Evolutionary conservation across 2,329 filamentous ascomycete species (phyloP), one percentile per base, ranked within the genome.

Genomic region (Endoconidiophora laricicola): DNA sequence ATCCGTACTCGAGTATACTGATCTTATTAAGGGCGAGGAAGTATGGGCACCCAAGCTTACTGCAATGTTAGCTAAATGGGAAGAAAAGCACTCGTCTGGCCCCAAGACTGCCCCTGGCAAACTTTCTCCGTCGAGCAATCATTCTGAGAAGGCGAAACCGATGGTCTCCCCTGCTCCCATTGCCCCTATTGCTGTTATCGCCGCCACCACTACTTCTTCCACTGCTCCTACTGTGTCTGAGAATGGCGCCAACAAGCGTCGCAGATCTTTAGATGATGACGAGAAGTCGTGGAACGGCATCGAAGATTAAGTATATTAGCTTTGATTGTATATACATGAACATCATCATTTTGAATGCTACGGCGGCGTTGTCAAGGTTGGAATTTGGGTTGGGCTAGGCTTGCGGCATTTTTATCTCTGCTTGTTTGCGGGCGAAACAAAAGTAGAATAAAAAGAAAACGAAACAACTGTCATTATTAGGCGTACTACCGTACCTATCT

Each of bases 1-100:
- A 3, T 88, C 85, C 60, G 82, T 86, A 48, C 64, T 95, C 18
- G 83, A 91, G 57, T 94, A 83, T 60, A 69, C 76, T 9, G 86
- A 94, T 55, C 66, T 95, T 3, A 72, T 72, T 51, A 75, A 80
- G 56, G 86, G 84, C 1, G 86, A 94, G 62, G 73, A 79, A 0
- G 76, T 84, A 6, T 96, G 90, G 88, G 85, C 76, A 0, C 83
- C 86, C 0, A 75, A 86, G 62, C 71, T 96, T 4, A 58, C 60
- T 45, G 57, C 63, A 33, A 69, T 72, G 66, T 60, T 73, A 3
- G 59, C 61, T 16, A 62, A 62, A 37, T 73, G 71, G 71, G 52
- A 54, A 3, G 44, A 54, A 40, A 48, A 50, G 33, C 52, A 52
- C 44, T 29, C 41, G 48, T 16, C 44, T 12, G 33, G 49, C 20